Base-by-base conservation (phyloP, 257 asterid genomes). In the Lavandula angustifolia region DNA sequence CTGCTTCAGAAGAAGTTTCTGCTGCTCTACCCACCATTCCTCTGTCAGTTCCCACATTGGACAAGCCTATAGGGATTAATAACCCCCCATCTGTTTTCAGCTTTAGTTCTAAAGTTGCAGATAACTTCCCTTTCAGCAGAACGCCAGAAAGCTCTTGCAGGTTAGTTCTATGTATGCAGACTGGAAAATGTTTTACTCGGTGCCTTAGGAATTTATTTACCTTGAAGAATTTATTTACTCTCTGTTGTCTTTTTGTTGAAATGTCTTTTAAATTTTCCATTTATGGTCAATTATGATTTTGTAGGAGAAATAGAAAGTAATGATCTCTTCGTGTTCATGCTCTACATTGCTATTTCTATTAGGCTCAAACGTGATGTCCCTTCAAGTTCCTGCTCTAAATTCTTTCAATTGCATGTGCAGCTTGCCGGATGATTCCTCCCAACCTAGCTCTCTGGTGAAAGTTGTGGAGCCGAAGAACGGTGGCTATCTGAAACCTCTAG, bases 351-450 rank as follows among this genome's bases (percentile, higher is more conserved):
- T 1, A 3, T 33, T 33, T 22, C 1, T 22, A 22, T 0, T 22
- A 22, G 27, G 27, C 27, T 22, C 27, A 22, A 22, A 22, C 2
- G 37, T 33, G 6, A 6, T 33, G 37, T 33, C 37, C 37, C 3
- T 1, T 33, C 37, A 32, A 43, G 50, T 9, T 22, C 62, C 17
- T 18, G 5, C 11, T 47, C 44, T 61, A 35, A 61, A 56, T 35
- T 67, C 16, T 47, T 50, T 50, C 59, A 41, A 34, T 64, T 55
- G 59, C 54, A 29, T 52, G 34, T 67, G 80, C 94, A 85, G 96
- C 79, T 68, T 66, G 66, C 66, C 47, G 29, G 59, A 47, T 53
- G 10, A 38, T 22, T 63, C 75, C 34, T 54, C 54, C 69, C 50
- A 69, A 37, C 53, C 76, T 54, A 75, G 75, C 73, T 55, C 65